These are phyloP conservation scores for Suillus luteus DNA, from an alignment of 768 basidiomycete genomes.

Conservation along the genomic window DNA sequence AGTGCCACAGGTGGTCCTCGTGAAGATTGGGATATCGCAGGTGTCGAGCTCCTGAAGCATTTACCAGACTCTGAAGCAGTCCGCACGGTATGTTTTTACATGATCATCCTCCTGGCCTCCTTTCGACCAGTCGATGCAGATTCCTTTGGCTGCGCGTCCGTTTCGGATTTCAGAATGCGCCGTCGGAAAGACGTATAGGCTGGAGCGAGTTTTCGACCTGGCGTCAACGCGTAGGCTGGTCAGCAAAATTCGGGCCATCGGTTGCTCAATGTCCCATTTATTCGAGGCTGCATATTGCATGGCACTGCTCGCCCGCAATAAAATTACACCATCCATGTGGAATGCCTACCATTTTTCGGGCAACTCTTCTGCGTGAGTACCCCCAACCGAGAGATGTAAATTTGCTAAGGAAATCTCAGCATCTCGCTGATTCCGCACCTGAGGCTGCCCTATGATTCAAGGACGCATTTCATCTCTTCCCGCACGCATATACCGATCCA, in stretches of 20 bases:
- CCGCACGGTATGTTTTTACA: constrained; percentile 14
- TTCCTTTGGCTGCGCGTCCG: constrained; percentile 4
- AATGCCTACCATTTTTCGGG: constrained; percentile 1
- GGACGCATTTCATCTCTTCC: constrained; percentile 1
- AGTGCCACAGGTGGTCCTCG: constrained; percentile 25
- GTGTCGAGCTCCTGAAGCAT: constrained; percentile 20
- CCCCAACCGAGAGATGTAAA: background rate
- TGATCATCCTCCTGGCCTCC: background rate
- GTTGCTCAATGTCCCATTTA: constrained; percentile 19
- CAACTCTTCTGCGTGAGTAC: constrained; percentile 7
- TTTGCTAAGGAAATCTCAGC: background rate
- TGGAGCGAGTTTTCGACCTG: constrained; percentile 12
- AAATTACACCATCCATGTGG: background rate
- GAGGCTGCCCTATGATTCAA: constrained; percentile 2
- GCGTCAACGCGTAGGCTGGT: constrained; percentile 17
- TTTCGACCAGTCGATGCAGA: background rate
- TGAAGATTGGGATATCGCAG: constrained; percentile 21
- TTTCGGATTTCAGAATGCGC: constrained; percentile 16
- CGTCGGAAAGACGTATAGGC: constrained; percentile 11
- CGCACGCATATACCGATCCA: constrained; percentile 6
- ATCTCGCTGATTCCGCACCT: constrained; percentile 2
- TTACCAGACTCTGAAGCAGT: constrained; percentile 11
- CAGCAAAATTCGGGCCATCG: constrained; percentile 14
- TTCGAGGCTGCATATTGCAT: constrained; percentile 28
- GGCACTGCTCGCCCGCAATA: constrained; percentile 17